Evolutionary conservation across 2,329 filamentous ascomycete species (phyloP), one percentile per base, ranked within the genome.

Genomic region (Onygenales sp.): DNA sequence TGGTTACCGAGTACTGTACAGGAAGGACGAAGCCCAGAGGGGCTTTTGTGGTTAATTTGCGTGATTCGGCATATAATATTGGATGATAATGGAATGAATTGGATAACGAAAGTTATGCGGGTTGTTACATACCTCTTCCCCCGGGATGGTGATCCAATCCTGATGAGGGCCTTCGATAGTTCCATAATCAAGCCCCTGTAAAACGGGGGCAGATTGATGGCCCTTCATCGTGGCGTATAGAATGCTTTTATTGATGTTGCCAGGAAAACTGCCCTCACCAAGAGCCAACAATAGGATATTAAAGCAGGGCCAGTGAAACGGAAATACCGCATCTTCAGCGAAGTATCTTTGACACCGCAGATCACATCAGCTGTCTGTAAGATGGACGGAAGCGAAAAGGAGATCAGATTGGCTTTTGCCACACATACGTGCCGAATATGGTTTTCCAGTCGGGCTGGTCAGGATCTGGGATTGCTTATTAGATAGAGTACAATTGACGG

Each of bases 221-320:
- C 3, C 3, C 11, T 21, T 31, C 50, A 52, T 52, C 11, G 38
- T 27, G 14, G 38, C 42, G 43, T 17, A 52, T 5, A 52, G 50
- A 14, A 45, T 14, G 7, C n/a, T 35, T 45, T 35, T 44, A 42
- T 52, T 35, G 38, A 52, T 17, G 10, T 52, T 52, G 39, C 27
- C 14, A 31, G n/a, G 5, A 27, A 5, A 27, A 5, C 45, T 21
- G 14, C 17, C 39, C 6, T 36, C 11, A 36, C n/a, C 35, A 13
- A 44, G 21, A 7, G 50, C 50, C 33, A 11, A 33, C 9, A 13
- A 6, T 27, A 52, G n/a, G 13, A 46, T 14, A 1, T n/a, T 7
- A 38, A 33, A 21, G 31, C 50, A 52, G 42, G 14, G 31, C n/a
- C 42, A 45, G 31, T 52, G 50, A n/a, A 46, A 52, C 33, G 50